Evolutionary conservation across 148 eudicot species (phyloP).

Genomic region (Limonium bicolor): DNA sequence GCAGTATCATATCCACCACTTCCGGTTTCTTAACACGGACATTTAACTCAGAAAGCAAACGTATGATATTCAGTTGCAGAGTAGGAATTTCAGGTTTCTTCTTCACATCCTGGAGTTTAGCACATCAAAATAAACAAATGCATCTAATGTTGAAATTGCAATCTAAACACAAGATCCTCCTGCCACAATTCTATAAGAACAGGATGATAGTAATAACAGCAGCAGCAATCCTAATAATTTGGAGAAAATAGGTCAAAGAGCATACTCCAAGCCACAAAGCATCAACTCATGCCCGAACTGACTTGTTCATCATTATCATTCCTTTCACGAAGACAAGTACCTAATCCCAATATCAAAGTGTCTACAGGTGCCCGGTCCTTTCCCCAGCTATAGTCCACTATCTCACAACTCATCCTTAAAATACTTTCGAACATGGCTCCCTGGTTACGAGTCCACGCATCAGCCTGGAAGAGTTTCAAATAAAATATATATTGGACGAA

Average conservation of each 20-base stretch:
- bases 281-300: constrained; percentile 9
- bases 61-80: constrained; percentile 71
- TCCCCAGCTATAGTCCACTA: constrained; percentile 78
- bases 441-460: constrained; percentile 61
- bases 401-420: constrained; percentile 69
- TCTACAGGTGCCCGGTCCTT: constrained; percentile 86
- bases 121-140: no score
- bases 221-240: background rate
- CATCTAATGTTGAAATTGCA: no score
- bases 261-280: background rate
- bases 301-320: constrained; percentile 91
- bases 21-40: constrained; percentile 72
- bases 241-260: background rate
- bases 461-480: constrained; percentile 50
- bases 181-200: no score
- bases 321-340: constrained; percentile 69
- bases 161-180: no score
- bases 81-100: constrained; percentile 62
- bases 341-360: constrained; percentile 81
- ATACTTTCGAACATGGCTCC: constrained; percentile 87
- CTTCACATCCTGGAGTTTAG: constrained; percentile 40
- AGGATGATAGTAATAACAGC: no score
- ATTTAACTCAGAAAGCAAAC: constrained; percentile 76
- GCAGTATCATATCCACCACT: constrained; percentile 88
- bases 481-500: background rate